phyloP scores from a whole-genome alignment of 2,329 filamentous ascomycete genomes.

The Zymoseptoria brevis region DNA sequence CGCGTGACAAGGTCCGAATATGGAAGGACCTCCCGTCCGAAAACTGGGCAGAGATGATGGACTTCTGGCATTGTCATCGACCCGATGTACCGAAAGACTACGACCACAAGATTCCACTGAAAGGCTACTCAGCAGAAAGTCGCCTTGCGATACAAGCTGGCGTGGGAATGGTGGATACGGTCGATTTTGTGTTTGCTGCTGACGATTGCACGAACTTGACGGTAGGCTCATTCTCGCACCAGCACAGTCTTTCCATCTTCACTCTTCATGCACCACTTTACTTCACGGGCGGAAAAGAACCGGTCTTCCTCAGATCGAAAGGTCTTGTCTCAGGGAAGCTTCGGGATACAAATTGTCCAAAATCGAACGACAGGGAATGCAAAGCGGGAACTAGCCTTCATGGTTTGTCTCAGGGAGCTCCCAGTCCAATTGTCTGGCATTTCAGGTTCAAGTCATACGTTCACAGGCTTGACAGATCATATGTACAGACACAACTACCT shows the following conservation, averaged over 20 bases:
- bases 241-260: background rate
- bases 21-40: slow-evolving; percentile 96
- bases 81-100: slow-evolving; percentile 55
- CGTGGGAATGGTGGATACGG: slow-evolving; percentile 72
- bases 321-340: slow-evolving; percentile 23
- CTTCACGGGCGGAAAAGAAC: slow-evolving; percentile 30
- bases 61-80: slow-evolving; percentile 99
- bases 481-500: background rate
- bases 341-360: slow-evolving; percentile 32
- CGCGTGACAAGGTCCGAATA: slow-evolving; percentile 33
- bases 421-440: slow-evolving; percentile 20
- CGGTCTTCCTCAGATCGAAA: slow-evolving; percentile 26
- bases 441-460: slow-evolving; percentile 25
- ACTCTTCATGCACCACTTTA: background rate
- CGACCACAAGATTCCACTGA: slow-evolving; percentile 34
- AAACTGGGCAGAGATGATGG: slow-evolving; percentile 99
- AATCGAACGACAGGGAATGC: slow-evolving; percentile 16
- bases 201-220: slow-evolving; percentile 52
- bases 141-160: slow-evolving; percentile 58
- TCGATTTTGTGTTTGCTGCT: slow-evolving; percentile 63
- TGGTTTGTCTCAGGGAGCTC: slow-evolving; percentile 20
- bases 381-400: slow-evolving; percentile 18
- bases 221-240: slow-evolving; percentile 31
- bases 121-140: slow-evolving; percentile 79
- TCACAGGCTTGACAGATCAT: slow-evolving; percentile 21